These are phyloP conservation scores for Phaeodactylum tricornutum DNA, from an alignment of 108 stramenopile species.

Conservation along the genomic window DNA sequence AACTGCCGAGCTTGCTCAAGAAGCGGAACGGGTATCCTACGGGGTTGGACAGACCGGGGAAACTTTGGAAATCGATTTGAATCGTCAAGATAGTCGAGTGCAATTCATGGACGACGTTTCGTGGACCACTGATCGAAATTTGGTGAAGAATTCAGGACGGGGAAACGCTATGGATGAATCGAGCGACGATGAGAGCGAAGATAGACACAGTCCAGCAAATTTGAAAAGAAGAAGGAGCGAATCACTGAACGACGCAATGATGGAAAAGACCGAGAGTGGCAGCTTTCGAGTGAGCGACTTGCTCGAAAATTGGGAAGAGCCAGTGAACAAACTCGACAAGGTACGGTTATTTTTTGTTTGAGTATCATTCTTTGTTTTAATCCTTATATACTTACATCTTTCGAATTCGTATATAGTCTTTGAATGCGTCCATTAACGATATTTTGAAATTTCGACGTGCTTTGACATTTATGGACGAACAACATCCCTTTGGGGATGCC, in stretches of 20 bases:
- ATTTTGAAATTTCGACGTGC: conserved; percentile 62
- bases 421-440: conserved; percentile 34
- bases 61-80: too few relatives aligned
- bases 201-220: too few relatives aligned
- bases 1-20: conserved; percentile 50
- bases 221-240: too few relatives aligned
- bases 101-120: too few relatives aligned
- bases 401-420: background rate
- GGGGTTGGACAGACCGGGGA: too few relatives aligned
- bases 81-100: too few relatives aligned
- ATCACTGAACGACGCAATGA: too few relatives aligned
- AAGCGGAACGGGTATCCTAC: conserved; percentile 5
- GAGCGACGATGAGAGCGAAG: too few relatives aligned
- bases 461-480: conserved; percentile 56
- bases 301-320: conserved; percentile 68
- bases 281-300: conserved; percentile 25
- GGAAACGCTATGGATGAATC: too few relatives aligned
- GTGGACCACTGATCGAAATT: too few relatives aligned
- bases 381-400: background rate
- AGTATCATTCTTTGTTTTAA: background rate
- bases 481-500: conserved; percentile 52
- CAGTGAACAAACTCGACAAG: conserved; percentile 47
- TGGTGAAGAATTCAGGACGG: too few relatives aligned
- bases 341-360: conserved; percentile 7
- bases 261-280: conserved; percentile 12